Base-by-base conservation (phyloP, 345 rosid genomes). In the Hibiscus tridactylites region DNA sequence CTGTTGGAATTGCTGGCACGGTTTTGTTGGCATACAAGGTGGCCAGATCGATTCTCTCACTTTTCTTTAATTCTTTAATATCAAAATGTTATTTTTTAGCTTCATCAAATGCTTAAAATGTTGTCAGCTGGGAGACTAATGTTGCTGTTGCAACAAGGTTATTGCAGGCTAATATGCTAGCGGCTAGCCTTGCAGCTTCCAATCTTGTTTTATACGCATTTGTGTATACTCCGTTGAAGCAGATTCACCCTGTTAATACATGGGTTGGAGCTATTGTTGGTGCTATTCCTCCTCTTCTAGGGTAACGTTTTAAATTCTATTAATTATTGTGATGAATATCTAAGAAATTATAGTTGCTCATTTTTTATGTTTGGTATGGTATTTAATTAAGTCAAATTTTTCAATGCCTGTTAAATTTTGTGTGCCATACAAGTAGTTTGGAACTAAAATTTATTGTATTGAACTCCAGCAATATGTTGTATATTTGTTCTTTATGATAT, bases 261-360 rank as follows among this genome's bases (percentile, higher is more conserved):
- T 95, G 98, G 98, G 97, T 92, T 74, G 99, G 98, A 24, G 99
- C 98, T 60, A 82, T 95, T 83, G 98, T 95, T 68, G 99, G 98
- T 71, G 99, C 99, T 24, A 90, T 95, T 79, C 99, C 99, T 3
- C 97, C 99, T 16, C 90, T 95, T 73, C 85, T 95, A 57, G 99
- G 99, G 99, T 95, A 88, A 77, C 12, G 56, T 66, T 15, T 24
- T 71, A 17, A 46, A 91, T 74, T 66, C 13, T 28, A 68, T 47
- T 76, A 42, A 6, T 15, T 81, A 71, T 76, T 50, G 39, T 7
- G 5, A 28, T 49, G 53, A 47, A 7, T 72, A 11, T 29, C 57
- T 21, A 44, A 61, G 19, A 1, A 15, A 9, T 60, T 46, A 50
- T 21, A 21, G 49, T 12, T 21, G 15, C 58, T 24, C 2, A 60